These are phyloP conservation scores for Phytophthora agathidicida DNA, from an alignment of 352 stramenopile genomes.

Conservation along the genomic window DNA sequence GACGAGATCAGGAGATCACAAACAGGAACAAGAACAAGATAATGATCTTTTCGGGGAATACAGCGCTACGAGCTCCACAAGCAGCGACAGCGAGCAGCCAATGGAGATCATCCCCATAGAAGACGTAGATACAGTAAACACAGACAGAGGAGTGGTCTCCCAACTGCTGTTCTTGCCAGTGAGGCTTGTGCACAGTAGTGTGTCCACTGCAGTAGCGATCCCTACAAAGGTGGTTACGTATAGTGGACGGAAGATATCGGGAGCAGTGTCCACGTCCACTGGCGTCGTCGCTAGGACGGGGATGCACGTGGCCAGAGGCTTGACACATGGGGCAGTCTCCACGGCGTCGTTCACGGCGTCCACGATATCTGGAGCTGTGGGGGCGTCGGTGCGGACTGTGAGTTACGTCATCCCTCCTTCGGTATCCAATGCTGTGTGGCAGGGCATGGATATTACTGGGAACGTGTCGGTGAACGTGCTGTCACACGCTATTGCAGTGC, in stretches of 20 bases:
- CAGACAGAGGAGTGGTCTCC: slow-evolving; percentile 40
- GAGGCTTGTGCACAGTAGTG: slow-evolving; percentile 57
- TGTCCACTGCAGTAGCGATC: slow-evolving; percentile 62
- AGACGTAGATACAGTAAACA: neutral
- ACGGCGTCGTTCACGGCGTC: slow-evolving; percentile 62
- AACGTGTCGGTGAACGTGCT: slow-evolving; percentile 65
- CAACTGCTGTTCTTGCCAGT: slow-evolving; percentile 69
- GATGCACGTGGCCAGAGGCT: slow-evolving; percentile 51
- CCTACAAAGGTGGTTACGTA: slow-evolving; percentile 55
- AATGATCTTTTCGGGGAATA: slow-evolving; percentile 61
- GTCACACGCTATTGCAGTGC: slow-evolving; percentile 71
- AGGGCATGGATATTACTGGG: slow-evolving; percentile 62
- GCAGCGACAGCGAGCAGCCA: slow-evolving; percentile 17
- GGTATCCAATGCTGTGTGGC: slow-evolving; percentile 66
- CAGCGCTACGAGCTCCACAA: slow-evolving; percentile 23
- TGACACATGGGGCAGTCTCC: slow-evolving; percentile 57
- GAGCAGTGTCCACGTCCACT: slow-evolving; percentile 58
- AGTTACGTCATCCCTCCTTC: slow-evolving; percentile 65
- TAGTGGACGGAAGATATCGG: slow-evolving; percentile 63
- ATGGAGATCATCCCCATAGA: slow-evolving; percentile 26
- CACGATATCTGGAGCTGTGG: slow-evolving; percentile 56
- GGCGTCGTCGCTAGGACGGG: slow-evolving; percentile 57
- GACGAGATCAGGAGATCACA: neutral
- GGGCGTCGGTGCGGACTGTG: slow-evolving; percentile 54
- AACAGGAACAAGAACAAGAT: slow-evolving; percentile 11